Evolutionary conservation across 2,329 filamentous ascomycete species (phyloP).

Genomic region (Trichoderma sp.): DNA sequence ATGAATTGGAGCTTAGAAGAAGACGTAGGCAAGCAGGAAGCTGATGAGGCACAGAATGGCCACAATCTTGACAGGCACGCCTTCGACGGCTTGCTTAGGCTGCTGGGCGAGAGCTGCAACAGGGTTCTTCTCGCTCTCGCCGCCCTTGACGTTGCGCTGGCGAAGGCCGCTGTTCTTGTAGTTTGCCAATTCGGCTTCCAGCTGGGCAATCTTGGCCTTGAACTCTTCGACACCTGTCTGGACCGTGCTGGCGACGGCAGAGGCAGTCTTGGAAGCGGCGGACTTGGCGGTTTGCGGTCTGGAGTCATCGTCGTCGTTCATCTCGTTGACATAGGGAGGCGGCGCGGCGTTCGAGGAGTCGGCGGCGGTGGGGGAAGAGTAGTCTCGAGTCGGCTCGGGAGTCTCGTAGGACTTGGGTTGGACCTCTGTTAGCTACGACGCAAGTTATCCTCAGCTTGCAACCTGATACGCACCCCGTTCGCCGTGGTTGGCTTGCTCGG

Average conservation of each 20-base stretch:
- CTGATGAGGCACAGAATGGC: slow-evolving; percentile 83
- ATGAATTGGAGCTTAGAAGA: slow-evolving; percentile 67
- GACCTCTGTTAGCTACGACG: not conserved
- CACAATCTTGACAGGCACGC: slow-evolving; percentile 84
- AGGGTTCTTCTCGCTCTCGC: slow-evolving; percentile 51
- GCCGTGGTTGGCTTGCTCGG: slow-evolving; percentile 46
- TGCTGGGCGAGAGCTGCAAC: slow-evolving; percentile 55
- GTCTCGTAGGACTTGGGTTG: slow-evolving; percentile 43
- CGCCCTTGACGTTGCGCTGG: slow-evolving; percentile 70
- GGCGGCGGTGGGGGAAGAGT: slow-evolving; percentile 48
- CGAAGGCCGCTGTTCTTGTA: slow-evolving; percentile 74
- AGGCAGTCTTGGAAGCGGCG: slow-evolving; percentile 45
- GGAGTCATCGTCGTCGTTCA: slow-evolving; percentile 39
- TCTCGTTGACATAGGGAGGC: slow-evolving; percentile 43
- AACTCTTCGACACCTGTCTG: slow-evolving; percentile 60
- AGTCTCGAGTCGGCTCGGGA: slow-evolving; percentile 49
- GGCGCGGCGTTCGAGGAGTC: slow-evolving; percentile 39
- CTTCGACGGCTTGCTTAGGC: slow-evolving; percentile 62
- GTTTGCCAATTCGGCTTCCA: slow-evolving; percentile 70
- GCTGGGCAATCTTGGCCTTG: slow-evolving; percentile 72
- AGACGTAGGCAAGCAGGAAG: slow-evolving; percentile 93
- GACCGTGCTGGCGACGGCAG: slow-evolving; percentile 50
- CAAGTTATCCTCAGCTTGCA: not conserved
- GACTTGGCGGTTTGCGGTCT: slow-evolving; percentile 38
- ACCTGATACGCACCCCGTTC: slow-evolving; percentile 46